phyloP scores from a whole-genome alignment of 306 rosid genomes.

The Vigna mungo region DNA sequence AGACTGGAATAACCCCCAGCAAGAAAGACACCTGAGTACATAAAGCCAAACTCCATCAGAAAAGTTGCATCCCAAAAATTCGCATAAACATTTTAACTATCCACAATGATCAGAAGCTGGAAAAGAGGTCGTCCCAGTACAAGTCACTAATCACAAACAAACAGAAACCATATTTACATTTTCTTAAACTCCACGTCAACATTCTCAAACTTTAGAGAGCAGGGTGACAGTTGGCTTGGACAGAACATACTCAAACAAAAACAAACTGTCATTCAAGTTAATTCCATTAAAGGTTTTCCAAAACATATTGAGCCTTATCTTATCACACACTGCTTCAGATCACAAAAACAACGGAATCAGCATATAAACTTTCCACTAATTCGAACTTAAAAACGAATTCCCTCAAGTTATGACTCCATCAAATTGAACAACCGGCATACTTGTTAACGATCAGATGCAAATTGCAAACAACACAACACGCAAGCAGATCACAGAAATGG shows the following conservation, averaged over 20 bases:
- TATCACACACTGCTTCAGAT: not conserved
- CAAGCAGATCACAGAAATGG: slow-evolving; percentile 43
- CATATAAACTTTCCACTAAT: slow-evolving; percentile 4
- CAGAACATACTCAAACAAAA: slow-evolving; percentile 10
- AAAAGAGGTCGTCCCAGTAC: slow-evolving; percentile 22
- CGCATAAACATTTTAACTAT: slow-evolving; percentile 27
- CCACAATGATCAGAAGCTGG: not conserved
- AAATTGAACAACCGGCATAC: not conserved
- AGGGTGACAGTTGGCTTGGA: not conserved
- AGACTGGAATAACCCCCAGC: slow-evolving; percentile 85
- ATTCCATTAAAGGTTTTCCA: slow-evolving; percentile 7
- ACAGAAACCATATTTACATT: not conserved
- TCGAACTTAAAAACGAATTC: slow-evolving; percentile 14
- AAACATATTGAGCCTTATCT: not conserved
- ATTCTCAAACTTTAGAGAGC: slow-evolving; percentile 20
- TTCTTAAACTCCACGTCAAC: slow-evolving; percentile 5
- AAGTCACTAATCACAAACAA: not conserved
- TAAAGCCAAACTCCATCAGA: slow-evolving; percentile 48
- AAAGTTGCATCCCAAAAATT: slow-evolving; percentile 12
- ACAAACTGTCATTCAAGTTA: not conserved
- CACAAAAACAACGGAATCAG: slow-evolving; percentile 24
- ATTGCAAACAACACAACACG: slow-evolving; percentile 26
- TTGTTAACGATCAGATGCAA: slow-evolving; percentile 7
- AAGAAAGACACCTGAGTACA: slow-evolving; percentile 83
- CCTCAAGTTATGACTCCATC: not conserved